Evolutionary conservation across 768 basidiomycete species (phyloP).

Genomic region (Panaeolus papilionaceus): DNA sequence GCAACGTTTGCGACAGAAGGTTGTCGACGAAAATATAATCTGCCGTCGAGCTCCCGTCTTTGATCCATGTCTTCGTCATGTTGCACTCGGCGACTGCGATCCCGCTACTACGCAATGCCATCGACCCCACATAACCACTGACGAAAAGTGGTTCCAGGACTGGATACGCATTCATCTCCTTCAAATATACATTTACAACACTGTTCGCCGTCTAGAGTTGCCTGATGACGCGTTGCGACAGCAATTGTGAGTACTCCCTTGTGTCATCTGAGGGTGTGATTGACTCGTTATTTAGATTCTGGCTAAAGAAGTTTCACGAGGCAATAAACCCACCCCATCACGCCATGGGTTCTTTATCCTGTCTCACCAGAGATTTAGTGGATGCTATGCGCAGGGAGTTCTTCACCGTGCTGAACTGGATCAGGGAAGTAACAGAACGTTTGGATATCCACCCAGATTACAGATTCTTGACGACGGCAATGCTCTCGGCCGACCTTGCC

Average conservation of each 20-base stretch:
- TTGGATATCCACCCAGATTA: conserved; percentile 31
- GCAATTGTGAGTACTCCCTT: conserved; percentile 25
- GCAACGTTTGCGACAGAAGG: conserved; percentile 22
- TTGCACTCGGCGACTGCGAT: conserved; percentile 39
- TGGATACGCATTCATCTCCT: conserved; percentile 52
- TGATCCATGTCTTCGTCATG: conserved; percentile 32
- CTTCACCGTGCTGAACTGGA: conserved; percentile 51
- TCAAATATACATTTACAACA: conserved; percentile 55
- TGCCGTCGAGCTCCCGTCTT: conserved; percentile 16
- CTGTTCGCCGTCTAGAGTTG: conserved; percentile 29
- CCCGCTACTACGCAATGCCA: conserved; percentile 34
- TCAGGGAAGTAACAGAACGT: conserved; percentile 43
- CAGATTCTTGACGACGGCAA: conserved; percentile 46
- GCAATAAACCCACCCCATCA: conserved; percentile 54
- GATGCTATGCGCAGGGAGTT: conserved; percentile 45
- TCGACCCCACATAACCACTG: conserved; percentile 39
- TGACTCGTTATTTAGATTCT: conserved; percentile 39
- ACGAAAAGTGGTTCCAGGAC: conserved; percentile 44
- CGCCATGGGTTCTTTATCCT: conserved; percentile 48
- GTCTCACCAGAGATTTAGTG: conserved; percentile 41
- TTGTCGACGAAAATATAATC: conserved; percentile 21
- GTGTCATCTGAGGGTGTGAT: neutral
- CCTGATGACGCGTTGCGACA: conserved; percentile 20
- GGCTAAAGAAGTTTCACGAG: conserved; percentile 54
- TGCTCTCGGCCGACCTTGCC: conserved; percentile 43